Conservation (phyloP, 106 monocot species). For the Allium cepa region DNA sequence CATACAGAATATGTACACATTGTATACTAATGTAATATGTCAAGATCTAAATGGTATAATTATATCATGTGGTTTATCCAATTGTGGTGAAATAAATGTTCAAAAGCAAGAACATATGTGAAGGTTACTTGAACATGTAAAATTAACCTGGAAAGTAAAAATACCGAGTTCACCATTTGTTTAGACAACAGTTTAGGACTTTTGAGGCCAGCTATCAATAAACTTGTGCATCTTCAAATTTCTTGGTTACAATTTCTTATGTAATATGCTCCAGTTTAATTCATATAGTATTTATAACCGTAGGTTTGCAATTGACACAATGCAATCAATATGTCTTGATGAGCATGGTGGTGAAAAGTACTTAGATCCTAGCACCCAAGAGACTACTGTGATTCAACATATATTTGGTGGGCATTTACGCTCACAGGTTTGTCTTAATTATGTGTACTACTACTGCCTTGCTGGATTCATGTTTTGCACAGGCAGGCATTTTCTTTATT, state of each 20-base stretch:
- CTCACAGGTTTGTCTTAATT: slow-evolving; percentile 56
- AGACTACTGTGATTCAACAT: slow-evolving; percentile 86
- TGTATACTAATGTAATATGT: no score
- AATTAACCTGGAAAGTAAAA: background rate
- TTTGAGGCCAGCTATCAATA: no score
- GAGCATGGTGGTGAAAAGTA: slow-evolving; percentile 88
- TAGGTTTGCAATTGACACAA: slow-evolving; percentile 92
- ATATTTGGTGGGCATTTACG: slow-evolving; percentile 95
- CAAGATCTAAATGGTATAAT: no score
- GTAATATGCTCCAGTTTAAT: background rate
- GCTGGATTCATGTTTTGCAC: background rate
- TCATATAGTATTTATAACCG: slow-evolving; percentile 1
- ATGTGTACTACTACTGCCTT: no score
- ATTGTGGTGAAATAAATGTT: no score
- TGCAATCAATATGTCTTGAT: slow-evolving; percentile 95
- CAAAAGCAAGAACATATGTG: no score
- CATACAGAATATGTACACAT: no score
- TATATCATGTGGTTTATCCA: no score
- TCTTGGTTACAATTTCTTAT: no score
- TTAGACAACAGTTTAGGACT: no score
- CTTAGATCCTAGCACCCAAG: slow-evolving; percentile 69
- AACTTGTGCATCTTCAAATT: no score
- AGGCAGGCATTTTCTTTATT: background rate
- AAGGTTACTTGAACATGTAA: background rate
- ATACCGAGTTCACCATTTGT: background rate